Evolutionary conservation across 345 rosid species (phyloP).

Genomic region (Populus davidiana): DNA sequence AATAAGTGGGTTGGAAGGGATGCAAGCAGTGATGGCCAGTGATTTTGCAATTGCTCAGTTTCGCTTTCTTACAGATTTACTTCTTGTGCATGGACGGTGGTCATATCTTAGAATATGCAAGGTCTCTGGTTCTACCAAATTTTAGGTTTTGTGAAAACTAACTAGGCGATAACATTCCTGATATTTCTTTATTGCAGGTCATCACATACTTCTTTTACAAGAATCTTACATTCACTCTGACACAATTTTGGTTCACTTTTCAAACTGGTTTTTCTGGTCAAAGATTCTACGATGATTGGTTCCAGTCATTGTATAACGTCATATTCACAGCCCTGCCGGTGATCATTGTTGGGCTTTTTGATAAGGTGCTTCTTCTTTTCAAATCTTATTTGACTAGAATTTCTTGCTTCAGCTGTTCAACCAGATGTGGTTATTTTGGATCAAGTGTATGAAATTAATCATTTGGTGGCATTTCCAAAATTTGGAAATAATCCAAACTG

Average conservation of each 20-base stretch:
- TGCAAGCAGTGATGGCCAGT: slow-evolving; percentile 99
- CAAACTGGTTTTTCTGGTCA: slow-evolving; percentile 98
- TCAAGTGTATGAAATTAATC: neutral
- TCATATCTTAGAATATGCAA: slow-evolving; percentile 97
- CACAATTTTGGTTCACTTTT: slow-evolving; percentile 99
- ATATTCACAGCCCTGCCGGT: slow-evolving; percentile 92
- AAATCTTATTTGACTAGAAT: neutral
- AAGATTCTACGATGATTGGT: slow-evolving; percentile 99
- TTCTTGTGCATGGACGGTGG: slow-evolving; percentile 99
- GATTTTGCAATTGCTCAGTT: slow-evolving; percentile 99
- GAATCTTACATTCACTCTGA: slow-evolving; percentile 93
- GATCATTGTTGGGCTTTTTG: slow-evolving; percentile 88
- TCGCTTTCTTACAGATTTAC: slow-evolving; percentile 86
- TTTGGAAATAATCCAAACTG: neutral
- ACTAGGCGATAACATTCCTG: slow-evolving; percentile 9
- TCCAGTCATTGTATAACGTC: slow-evolving; percentile 92
- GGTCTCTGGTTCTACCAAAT: slow-evolving; percentile 39
- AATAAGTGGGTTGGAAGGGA: slow-evolving; percentile 97
- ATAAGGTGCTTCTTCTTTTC: slow-evolving; percentile 57
- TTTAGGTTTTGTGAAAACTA: slow-evolving; percentile 16
- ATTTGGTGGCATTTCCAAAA: neutral
- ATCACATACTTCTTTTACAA: slow-evolving; percentile 98
- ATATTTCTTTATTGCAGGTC: slow-evolving; percentile 61
- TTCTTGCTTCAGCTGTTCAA: neutral
- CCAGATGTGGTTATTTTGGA: neutral